Evolutionary conservation across 306 rosid species (phyloP), one percentile per base, ranked within the genome.

Genomic region (Cucumis sativus): DNA sequence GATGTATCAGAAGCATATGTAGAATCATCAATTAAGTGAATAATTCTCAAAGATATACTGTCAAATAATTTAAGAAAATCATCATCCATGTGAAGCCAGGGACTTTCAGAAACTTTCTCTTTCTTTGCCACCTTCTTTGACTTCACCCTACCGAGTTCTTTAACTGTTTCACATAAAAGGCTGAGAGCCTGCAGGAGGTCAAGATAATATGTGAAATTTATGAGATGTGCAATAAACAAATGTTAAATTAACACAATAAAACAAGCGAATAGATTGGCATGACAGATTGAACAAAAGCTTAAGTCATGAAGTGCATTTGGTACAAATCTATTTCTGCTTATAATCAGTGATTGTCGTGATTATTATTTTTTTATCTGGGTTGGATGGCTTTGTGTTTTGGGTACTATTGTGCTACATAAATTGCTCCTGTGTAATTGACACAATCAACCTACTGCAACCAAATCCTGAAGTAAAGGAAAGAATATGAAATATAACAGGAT

Each of bases 141-240:
- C 76, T 85, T 80, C 25, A 43, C 81, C 23, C 55, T 64, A 67
- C 78, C 80, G 54, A 80, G 83, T 77, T 80, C 80, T 85, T 90
- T 87, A 62, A 88, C 82, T 66, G 91, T 84, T 82, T 90, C 97
- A 74, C 96, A 88, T 52, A 94, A 60, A 69, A 90, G 85, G 76
- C 86, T 91, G 82, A 94, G 95, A 85, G 93, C 98, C 98, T 94
- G 89, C 84, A 83, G 61, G 77, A 82, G 80, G 62, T 57, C 76
- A 58, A 43, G 20, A 69, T 43, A 43, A 13, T 43, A 45, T 45
- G 57, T 69, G 30, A 43, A 67, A 45, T 0, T 69, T 21, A 68
- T 66, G 28, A 35, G 30, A 13, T 8, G n/a, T 10, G 25, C n/a
- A 37, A 37, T 35, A 37, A 65, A 65, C 51, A 65, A 65, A 65